Percentiles rank a stretch among this genome's conserved stretches.
Conservation (phyloP, 495 filamentous ascomycete genomes). For the Choiromyces venosus region DNA sequence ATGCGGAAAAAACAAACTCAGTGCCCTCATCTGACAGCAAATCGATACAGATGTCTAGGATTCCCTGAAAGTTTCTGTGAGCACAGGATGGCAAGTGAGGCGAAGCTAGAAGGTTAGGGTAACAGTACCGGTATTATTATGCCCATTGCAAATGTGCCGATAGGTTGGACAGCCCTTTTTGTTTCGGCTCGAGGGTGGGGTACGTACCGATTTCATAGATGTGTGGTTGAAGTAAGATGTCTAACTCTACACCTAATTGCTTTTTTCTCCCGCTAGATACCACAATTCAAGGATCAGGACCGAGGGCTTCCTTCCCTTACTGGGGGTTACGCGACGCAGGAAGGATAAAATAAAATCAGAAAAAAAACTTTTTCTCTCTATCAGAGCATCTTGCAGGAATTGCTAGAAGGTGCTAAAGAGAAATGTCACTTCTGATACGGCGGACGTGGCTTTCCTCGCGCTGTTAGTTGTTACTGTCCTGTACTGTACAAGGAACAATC, state of each 20-base stretch:
- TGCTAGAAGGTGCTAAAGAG: conserved; percentile 1
- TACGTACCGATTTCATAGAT: conserved; percentile 29
- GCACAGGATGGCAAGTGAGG: conserved; percentile 24
- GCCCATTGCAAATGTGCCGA: neutral
- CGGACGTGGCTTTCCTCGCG: conserved; percentile 19
- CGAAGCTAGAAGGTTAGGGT: neutral
- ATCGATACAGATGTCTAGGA: conserved; percentile 19
- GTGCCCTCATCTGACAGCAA: conserved; percentile 20
- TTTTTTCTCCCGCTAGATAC: conserved; percentile 26
- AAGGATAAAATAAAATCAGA: conserved; percentile 11
- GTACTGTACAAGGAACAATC: conserved; percentile 28
- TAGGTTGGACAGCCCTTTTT: conserved; percentile 16
- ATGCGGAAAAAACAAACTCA: conserved; percentile 19
- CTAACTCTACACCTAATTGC: conserved; percentile 21
- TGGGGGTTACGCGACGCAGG: conserved; percentile 24
- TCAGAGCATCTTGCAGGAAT: neutral
- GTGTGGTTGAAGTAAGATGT: conserved; percentile 29
- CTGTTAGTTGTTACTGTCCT: conserved; percentile 13
- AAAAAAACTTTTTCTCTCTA: neutral
- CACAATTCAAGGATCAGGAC: conserved; percentile 16
- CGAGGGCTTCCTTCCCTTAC: conserved; percentile 16
- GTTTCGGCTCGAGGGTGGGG: conserved; percentile 31
- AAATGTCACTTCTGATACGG: conserved; percentile 13
- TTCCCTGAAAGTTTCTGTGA: conserved; percentile 23
- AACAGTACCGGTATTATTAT: neutral